phyloP scores from a whole-genome alignment of 768 basidiomycete genomes.

The Tylopilus subfusipes region DNA sequence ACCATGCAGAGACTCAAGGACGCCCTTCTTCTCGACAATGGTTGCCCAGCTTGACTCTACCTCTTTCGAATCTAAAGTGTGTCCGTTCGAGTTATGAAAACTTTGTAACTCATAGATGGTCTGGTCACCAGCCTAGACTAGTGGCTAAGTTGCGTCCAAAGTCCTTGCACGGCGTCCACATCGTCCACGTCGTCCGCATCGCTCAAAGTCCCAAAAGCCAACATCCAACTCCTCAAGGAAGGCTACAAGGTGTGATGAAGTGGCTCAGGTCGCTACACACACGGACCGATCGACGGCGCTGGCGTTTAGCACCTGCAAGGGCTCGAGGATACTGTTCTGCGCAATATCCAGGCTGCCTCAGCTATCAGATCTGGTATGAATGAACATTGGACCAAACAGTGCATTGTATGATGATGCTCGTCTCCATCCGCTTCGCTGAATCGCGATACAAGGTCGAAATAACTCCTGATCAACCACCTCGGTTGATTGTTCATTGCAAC shows the following conservation, averaged over 20 bases:
- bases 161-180: no score
- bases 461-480: conserved; percentile 96
- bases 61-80: neutral
- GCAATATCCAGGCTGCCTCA: conserved; percentile 94
- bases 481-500: conserved; percentile 96
- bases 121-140: no score
- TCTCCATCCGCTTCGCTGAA: conserved; percentile 1
- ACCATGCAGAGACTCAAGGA: conserved; percentile 16
- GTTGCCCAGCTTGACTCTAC: neutral
- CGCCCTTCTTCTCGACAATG: conserved; percentile 5
- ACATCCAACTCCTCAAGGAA: conserved; percentile 94
- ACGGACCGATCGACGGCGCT: conserved; percentile 4
- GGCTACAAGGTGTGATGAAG: conserved; percentile 80
- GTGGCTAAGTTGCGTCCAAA: conserved; percentile 17
- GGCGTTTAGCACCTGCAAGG: conserved; percentile 68
- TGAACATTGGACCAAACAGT: conserved; percentile 97
- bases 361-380: conserved; percentile 90
- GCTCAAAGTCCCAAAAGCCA: conserved; percentile 89
- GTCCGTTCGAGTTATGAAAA: neutral
- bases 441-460: conserved; percentile 72
- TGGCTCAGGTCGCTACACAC: neutral
- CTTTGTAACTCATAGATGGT: no score
- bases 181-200: conserved; percentile 54
- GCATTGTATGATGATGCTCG: conserved; percentile 27
- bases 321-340: conserved; percentile 93